These are phyloP conservation scores for Zymoseptoria ardabiliae DNA, from an alignment of 2,329 filamentous ascomycete genomes.

Conservation along the genomic window DNA sequence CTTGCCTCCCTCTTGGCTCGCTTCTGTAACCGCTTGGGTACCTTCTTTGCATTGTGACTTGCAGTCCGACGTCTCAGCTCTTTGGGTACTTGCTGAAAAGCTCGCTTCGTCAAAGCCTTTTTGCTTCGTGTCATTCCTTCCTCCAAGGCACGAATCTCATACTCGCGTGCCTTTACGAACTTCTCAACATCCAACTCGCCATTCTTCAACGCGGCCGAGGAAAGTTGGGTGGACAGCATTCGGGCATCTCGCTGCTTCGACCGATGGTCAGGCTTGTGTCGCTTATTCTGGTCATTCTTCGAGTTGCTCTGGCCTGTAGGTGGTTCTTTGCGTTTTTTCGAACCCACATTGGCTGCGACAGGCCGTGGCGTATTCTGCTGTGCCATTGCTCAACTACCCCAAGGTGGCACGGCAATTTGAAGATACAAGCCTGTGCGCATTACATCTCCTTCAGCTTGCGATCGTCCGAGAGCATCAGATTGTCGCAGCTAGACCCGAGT, in stretches of 20 bases:
- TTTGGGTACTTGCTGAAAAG: slow-evolving; percentile 86
- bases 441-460: too few species aligned
- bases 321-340: slow-evolving; percentile 24
- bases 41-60: slow-evolving; percentile 87
- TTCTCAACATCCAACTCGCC: slow-evolving; percentile 79
- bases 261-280: slow-evolving; percentile 17
- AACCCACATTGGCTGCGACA: slow-evolving; percentile 2
- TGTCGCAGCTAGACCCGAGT: not conserved
- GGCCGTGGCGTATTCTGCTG: slow-evolving; percentile 3
- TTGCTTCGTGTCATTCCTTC: slow-evolving; percentile 72
- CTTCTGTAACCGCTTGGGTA: slow-evolving; percentile 67
- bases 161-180: slow-evolving; percentile 79
- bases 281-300: slow-evolving; percentile 8
- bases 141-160: slow-evolving; percentile 80
- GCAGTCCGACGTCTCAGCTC: slow-evolving; percentile 79
- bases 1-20: slow-evolving; percentile 56
- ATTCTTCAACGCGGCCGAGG: slow-evolving; percentile 50
- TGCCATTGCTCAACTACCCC: slow-evolving; percentile 1
- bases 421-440: too few species aligned
- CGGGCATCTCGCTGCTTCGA: slow-evolving; percentile 36
- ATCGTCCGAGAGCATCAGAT: not conserved
- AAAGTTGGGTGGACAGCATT: slow-evolving; percentile 39
- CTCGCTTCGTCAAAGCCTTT: slow-evolving; percentile 55
- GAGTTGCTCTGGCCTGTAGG: slow-evolving; percentile 9
- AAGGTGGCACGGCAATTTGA: not conserved